Conservation (phyloP, 2,329 filamentous ascomycete species). For the Calonectria hongkongensis region DNA sequence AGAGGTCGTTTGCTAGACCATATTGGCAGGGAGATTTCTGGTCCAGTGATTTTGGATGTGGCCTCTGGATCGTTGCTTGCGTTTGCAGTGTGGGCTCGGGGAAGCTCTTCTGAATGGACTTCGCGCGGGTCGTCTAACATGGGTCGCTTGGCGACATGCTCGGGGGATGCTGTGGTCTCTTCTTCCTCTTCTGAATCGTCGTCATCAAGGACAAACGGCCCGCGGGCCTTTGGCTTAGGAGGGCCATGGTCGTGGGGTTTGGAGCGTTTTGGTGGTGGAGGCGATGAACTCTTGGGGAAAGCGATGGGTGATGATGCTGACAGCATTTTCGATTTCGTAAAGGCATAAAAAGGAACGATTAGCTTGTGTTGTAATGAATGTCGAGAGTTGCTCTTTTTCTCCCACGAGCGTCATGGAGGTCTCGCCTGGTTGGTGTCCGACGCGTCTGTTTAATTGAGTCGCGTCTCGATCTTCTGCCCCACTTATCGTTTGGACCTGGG, state of each 20-base stretch:
- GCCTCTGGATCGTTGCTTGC: conserved; percentile 18
- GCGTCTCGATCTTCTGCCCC: conserved; percentile 47
- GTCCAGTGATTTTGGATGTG: conserved; percentile 25
- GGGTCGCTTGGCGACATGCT: conserved; percentile 56
- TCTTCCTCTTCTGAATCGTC: conserved; percentile 45
- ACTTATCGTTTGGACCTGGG: conserved; percentile 34
- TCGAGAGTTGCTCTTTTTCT: conserved; percentile 30
- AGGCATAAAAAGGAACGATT: neutral
- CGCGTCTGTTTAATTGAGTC: conserved; percentile 58
- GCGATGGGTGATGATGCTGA: conserved; percentile 75
- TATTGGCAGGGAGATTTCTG: conserved; percentile 37
- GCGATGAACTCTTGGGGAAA: conserved; percentile 71
- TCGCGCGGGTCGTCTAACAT: conserved; percentile 55
- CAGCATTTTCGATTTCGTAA: conserved; percentile 67
- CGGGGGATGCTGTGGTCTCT: conserved; percentile 19
- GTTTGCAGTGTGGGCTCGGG: conserved; percentile 25
- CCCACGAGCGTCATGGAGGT: conserved; percentile 31
- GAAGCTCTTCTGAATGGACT: conserved; percentile 30
- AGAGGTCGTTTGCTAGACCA: conserved; percentile 51
- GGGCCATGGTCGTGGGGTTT: conserved; percentile 59
- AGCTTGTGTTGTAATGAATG: conserved; percentile 4
- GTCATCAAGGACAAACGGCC: conserved; percentile 34
- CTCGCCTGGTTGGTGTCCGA: conserved; percentile 39
- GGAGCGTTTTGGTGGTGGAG: conserved; percentile 59
- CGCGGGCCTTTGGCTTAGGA: conserved; percentile 51